phyloP scores from a whole-genome alignment of 495 filamentous ascomycete species.

The Xylaria sp. region DNA sequence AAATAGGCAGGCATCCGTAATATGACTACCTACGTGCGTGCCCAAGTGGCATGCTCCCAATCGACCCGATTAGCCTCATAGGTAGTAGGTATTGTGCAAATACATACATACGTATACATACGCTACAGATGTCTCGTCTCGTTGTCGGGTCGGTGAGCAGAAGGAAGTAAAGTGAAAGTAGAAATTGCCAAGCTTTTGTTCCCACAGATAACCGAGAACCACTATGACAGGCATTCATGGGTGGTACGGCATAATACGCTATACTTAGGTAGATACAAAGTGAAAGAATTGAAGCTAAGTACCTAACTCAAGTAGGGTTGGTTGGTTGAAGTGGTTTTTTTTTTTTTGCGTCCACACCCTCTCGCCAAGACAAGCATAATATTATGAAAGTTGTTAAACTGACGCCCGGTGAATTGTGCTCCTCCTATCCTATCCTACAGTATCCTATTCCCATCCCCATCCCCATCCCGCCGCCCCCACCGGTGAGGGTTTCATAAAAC shows the following conservation, averaged over 20 bases:
- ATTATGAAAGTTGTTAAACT: background rate
- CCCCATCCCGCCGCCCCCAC: background rate
- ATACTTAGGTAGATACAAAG: no score
- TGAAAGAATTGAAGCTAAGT: background rate
- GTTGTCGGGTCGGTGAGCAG: no score
- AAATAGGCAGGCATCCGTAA: background rate
- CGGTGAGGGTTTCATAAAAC: constrained; percentile 1
- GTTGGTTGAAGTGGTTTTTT: no score
- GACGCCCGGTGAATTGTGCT: constrained; percentile 12
- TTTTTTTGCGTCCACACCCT: no score
- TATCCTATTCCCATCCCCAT: no score
- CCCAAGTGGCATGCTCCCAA: background rate
- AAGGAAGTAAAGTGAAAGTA: no score
- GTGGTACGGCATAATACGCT: constrained; percentile 1
- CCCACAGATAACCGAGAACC: constrained; percentile 27
- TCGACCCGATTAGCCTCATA: background rate
- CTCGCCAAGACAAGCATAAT: background rate
- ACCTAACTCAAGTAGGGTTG: no score
- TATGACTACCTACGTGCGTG: background rate
- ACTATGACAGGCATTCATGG: constrained; percentile 18
- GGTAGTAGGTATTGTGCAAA: no score
- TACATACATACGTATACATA: background rate
- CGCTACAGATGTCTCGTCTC: background rate
- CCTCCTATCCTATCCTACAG: no score
- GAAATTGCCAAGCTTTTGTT: constrained; percentile 25